Base-by-base conservation (phyloP, 2,329 filamentous ascomycete species). In the Westerdykella ornata region DNA sequence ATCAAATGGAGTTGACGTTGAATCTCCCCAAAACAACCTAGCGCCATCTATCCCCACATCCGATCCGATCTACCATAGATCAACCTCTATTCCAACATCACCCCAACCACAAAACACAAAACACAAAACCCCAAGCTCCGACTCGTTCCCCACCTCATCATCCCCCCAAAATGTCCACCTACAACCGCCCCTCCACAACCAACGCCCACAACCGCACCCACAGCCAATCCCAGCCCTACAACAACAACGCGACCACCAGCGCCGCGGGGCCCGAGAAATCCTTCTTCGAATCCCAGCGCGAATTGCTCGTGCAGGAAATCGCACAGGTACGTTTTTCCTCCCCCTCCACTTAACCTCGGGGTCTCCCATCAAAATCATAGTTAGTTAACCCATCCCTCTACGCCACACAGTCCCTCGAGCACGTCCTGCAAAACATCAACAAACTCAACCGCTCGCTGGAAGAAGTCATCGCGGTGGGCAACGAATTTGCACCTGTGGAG, bases 401-500 rank as follows among this genome's bases (percentile, higher is more conserved):
- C n/a, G n/a, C n/a, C 3, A 20, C 19, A 19, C 48, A 81, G 77
- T 75, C 74, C 46, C 73, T 98, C 62, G 92, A 97, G 59, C 82
- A 92, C 57, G 88, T 95, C 44, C 82, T 98, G 8, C 85, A 89
- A 56, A 96, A 95, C 59, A 88, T 97, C 67, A 98, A 97, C 70
- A 89, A 89, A 56, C 71, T 98, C 44, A 98, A 97, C 65, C 82
- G 90, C 26, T 90, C 84, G 30, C 72, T 98, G 14, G 90, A 98
- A 68, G 85, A 88, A 42, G 84, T 97, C 15, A 89, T 94, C 45
- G 82, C 88, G 35, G 90, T 98, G 39, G 92, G 92, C 29, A 95
- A 95, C 67, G 92, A 98, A 60, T 96, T 98, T 68, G 83, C 85
- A n/a, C 89, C 88, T 3, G 92, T 98, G 33, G 92, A 98, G 67